These are phyloP conservation scores for Fusarium nanum DNA, from an alignment of 2,329 filamentous ascomycete species.

Conservation along the genomic window DNA sequence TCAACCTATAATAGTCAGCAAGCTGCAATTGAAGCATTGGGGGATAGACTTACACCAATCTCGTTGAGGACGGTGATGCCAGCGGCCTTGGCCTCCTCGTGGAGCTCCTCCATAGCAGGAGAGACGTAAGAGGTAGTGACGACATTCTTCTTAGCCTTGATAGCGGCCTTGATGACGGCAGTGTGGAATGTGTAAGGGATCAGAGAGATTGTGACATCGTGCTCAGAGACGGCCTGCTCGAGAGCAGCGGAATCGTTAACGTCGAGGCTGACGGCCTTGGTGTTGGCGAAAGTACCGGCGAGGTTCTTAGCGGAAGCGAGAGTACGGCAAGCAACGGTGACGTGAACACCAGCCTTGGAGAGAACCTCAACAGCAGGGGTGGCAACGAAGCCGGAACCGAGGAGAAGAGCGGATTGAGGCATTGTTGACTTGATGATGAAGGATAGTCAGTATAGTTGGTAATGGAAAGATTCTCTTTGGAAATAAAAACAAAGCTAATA, in stretches of 20 bases:
- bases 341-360: slow-evolving; percentile 67
- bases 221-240: slow-evolving; percentile 82
- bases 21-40: neutral
- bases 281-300: slow-evolving; percentile 75
- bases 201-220: slow-evolving; percentile 82
- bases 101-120: slow-evolving; percentile 90
- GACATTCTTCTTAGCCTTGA: slow-evolving; percentile 93
- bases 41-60: slow-evolving; percentile 71
- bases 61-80: slow-evolving; percentile 99
- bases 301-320: slow-evolving; percentile 82
- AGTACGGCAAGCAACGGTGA: slow-evolving; percentile 85
- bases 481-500: neutral
- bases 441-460: slow-evolving; percentile 1
- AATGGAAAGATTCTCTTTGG: slow-evolving; percentile 19
- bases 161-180: slow-evolving; percentile 90
- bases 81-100: slow-evolving; percentile 84
- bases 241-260: slow-evolving; percentile 81
- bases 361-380: slow-evolving; percentile 74
- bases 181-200: slow-evolving; percentile 95
- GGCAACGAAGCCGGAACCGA: slow-evolving; percentile 68
- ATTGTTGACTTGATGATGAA: slow-evolving; percentile 21
- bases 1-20: slow-evolving; percentile 30
- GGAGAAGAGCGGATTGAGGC: slow-evolving; percentile 47
- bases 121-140: slow-evolving; percentile 96
- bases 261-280: slow-evolving; percentile 84